Evolutionary conservation across 1,284 basidiomycete species (phyloP).

Genomic region (Veloboletus limbatus): DNA sequence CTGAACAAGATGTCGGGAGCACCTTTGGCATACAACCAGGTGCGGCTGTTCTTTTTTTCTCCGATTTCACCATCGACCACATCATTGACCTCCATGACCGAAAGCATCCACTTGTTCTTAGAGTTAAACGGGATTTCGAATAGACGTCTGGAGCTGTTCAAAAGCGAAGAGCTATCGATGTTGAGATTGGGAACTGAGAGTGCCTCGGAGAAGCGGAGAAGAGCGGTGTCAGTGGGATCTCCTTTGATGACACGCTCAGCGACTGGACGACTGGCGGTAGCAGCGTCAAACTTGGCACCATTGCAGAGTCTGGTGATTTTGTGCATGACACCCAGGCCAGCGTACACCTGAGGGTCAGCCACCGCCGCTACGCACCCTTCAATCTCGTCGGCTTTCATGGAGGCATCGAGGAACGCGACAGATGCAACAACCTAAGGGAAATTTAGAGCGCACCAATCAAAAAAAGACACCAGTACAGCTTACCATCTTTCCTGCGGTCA

Average conservation of each 20-base stretch:
- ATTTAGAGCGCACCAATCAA: not conserved
- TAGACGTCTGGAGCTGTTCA: constrained; percentile 31
- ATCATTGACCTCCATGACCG: constrained; percentile 29
- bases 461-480: not conserved
- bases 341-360: constrained; percentile 10
- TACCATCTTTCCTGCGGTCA: constrained; percentile 43
- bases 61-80: constrained; percentile 8
- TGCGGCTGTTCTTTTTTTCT: constrained; percentile 18
- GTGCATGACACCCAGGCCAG: constrained; percentile 37
- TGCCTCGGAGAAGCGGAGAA: constrained; percentile 57
- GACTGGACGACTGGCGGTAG: constrained; percentile 35
- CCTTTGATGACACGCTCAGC: constrained; percentile 52
- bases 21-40: constrained; percentile 51
- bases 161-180: constrained; percentile 25
- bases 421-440: constrained; percentile 40
- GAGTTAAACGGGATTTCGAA: constrained; percentile 61
- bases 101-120: constrained; percentile 67
- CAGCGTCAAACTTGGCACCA: constrained; percentile 52
- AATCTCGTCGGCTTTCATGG: constrained; percentile 30
- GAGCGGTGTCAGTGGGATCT: constrained; percentile 63
- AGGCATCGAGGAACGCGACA: constrained; percentile 41
- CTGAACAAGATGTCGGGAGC: constrained; percentile 59
- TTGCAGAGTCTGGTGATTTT: constrained; percentile 58
- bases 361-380: constrained; percentile 23
- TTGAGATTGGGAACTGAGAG: constrained; percentile 30